These are phyloP conservation scores for Heimioporus sp. DNA, from an alignment of 768 basidiomycete genomes.

Conservation along the genomic window DNA sequence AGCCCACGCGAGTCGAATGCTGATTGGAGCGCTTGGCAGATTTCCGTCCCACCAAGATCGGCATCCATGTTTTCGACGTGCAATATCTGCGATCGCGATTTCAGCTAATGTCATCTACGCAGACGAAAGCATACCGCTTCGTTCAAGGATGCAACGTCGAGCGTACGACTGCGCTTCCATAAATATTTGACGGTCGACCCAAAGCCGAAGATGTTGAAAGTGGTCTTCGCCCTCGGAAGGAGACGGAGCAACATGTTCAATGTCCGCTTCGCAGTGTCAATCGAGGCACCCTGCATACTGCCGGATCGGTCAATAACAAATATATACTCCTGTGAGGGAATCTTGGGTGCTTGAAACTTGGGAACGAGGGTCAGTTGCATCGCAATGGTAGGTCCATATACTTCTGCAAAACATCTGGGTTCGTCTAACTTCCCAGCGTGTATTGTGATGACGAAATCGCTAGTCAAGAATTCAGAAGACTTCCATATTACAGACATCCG, in stretches of 20 bases:
- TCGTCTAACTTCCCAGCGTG: conserved; percentile 47
- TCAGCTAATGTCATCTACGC: conserved; percentile 6
- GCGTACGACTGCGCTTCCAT: conserved; percentile 36
- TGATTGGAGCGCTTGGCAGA: conserved; percentile 37
- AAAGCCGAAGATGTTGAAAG: conserved; percentile 62
- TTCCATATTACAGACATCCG: conserved; percentile 39
- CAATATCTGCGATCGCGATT: conserved; percentile 28
- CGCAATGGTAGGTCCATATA: conserved; percentile 39
- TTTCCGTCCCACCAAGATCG: conserved; percentile 52
- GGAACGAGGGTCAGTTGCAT: conserved; percentile 58
- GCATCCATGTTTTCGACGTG: conserved; percentile 42
- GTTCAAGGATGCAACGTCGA: conserved; percentile 29
- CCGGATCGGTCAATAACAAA: conserved; percentile 61
- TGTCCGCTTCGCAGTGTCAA: conserved; percentile 48
- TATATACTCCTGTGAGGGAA: conserved; percentile 52
- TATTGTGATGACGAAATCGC: conserved; percentile 53
- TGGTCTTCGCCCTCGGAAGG: conserved; percentile 41
- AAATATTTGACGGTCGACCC: conserved; percentile 30
- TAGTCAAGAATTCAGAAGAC: conserved; percentile 41
- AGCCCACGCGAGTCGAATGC: conserved; percentile 36
- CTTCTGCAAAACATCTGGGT: conserved; percentile 57
- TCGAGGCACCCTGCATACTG: conserved; percentile 45
- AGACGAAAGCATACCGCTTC: conserved; percentile 33
- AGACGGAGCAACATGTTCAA: conserved; percentile 47
- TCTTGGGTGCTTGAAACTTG: conserved; percentile 41